phyloP scores from a whole-genome alignment of 2,329 filamentous ascomycete species.

The Aureobasidium pullulans region DNA sequence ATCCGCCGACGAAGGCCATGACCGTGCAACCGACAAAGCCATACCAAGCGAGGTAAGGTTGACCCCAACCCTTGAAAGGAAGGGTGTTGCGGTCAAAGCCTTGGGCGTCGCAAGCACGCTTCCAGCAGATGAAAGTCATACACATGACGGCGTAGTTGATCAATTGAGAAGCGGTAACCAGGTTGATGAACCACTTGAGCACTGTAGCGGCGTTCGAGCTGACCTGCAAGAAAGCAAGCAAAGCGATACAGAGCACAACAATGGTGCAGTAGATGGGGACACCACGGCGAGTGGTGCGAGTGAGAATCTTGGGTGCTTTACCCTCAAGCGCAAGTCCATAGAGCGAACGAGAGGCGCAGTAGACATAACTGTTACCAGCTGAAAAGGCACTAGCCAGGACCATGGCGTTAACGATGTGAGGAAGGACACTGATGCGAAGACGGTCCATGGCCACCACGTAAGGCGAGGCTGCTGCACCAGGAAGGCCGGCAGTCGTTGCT shows the following conservation, averaged over 20 bases:
- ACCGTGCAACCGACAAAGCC: conserved; percentile 55
- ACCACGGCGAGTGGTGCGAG: conserved; percentile 54
- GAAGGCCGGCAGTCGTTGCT: conserved; percentile 51
- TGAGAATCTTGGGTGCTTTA: conserved; percentile 56
- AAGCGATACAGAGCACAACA: conserved; percentile 58
- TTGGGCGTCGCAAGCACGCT: conserved; percentile 61
- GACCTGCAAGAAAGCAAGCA: conserved; percentile 68
- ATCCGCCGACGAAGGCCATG: conserved; percentile 70
- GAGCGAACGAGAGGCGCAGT: conserved; percentile 61
- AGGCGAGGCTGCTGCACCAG: conserved; percentile 58
- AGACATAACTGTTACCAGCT: conserved; percentile 61
- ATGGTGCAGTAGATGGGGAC: conserved; percentile 69
- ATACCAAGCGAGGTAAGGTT: conserved; percentile 66
- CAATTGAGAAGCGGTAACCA: conserved; percentile 66
- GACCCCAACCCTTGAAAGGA: conserved; percentile 62
- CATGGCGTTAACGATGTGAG: conserved; percentile 66
- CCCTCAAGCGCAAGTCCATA: conserved; percentile 63
- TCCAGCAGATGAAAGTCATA: conserved; percentile 64
- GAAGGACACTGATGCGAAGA: conserved; percentile 54
- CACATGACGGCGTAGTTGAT: conserved; percentile 66
- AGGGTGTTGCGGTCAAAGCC: conserved; percentile 59
- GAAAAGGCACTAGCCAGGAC: conserved; percentile 62
- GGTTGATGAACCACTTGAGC: conserved; percentile 63
- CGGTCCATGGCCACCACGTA: conserved; percentile 63
- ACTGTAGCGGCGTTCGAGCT: conserved; percentile 59